phyloP scores from a whole-genome alignment of 345 rosid species.

The Eucalyptus camaldulensis region DNA sequence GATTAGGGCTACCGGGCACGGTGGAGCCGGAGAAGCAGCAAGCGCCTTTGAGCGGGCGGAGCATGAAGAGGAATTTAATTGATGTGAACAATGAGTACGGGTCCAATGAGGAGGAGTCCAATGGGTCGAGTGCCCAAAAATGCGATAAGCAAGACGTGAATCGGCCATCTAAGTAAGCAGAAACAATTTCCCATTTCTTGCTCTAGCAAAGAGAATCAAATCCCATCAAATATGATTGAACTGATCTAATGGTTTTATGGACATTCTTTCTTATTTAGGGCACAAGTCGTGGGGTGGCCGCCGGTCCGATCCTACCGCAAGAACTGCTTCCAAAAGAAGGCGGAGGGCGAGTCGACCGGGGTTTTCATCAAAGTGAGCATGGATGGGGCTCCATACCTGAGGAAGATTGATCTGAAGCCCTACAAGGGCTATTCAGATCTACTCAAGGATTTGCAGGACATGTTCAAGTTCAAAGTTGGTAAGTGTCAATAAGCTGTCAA shows the following conservation, averaged over 20 bases:
- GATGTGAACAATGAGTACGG: constrained; percentile 1
- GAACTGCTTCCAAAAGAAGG: constrained; percentile 36
- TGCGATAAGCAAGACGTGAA: constrained; percentile 7
- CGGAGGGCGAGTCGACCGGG: constrained; percentile 29
- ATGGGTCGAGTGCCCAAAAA: neutral
- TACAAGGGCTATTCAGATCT: constrained; percentile 49
- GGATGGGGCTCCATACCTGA: constrained; percentile 84
- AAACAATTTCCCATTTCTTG: neutral
- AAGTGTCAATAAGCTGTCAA: neutral
- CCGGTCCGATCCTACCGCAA: constrained; percentile 61
- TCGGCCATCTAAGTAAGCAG: constrained; percentile 61
- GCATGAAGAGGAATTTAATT: constrained; percentile 34
- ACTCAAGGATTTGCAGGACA: constrained; percentile 47
- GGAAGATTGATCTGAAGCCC: constrained; percentile 63
- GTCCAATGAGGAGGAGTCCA: neutral
- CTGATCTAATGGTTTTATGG: neutral
- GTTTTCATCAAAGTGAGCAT: constrained; percentile 72
- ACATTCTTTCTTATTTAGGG: constrained; percentile 3
- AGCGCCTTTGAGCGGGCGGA: neutral
- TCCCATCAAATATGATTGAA: neutral
- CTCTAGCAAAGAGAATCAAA: neutral
- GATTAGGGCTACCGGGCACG: constrained; percentile 82
- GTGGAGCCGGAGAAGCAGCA: constrained; percentile 11
- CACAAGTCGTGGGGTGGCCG: constrained; percentile 81
- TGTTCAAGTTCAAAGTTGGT: constrained; percentile 69